Evolutionary conservation across 192 early-diverging fungal species (phyloP).

Genomic region (Coemansia sp.): DNA sequence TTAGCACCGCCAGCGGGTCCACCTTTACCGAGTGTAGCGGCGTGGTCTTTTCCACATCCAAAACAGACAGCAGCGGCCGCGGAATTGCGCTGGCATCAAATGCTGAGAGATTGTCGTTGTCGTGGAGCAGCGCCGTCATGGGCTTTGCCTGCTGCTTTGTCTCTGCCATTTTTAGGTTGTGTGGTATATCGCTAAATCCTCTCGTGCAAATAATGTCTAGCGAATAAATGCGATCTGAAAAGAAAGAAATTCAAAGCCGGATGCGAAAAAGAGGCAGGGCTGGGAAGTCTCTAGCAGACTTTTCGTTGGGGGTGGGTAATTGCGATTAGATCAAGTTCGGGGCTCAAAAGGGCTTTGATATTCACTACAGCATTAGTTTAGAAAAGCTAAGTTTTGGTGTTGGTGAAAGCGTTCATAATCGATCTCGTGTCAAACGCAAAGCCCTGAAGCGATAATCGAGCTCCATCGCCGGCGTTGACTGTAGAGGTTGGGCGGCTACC

Average conservation of each 20-base stretch:
- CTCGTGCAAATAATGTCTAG: background rate
- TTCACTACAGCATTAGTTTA: background rate
- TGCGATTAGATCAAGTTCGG: background rate
- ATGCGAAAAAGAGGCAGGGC: background rate
- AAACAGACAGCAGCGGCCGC: conserved; percentile 34
- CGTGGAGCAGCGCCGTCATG: conserved; percentile 50
- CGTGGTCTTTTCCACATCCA: conserved; percentile 62
- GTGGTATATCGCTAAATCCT: background rate
- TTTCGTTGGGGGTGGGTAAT: background rate
- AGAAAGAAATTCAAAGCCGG: background rate
- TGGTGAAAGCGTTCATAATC: conserved; percentile 39
- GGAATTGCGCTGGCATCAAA: conserved; percentile 42
- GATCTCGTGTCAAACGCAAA: conserved; percentile 36
- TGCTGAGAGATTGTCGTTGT: conserved; percentile 22
- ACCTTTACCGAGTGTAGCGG: conserved; percentile 66
- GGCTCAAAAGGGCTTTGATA: background rate
- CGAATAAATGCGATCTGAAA: background rate
- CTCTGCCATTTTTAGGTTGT: conserved; percentile 11
- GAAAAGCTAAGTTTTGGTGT: background rate
- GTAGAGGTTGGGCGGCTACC: background rate
- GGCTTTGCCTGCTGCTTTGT: conserved; percentile 46
- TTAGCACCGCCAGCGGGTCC: conserved; percentile 82
- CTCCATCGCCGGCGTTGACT: background rate
- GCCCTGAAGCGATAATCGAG: conserved; percentile 2
- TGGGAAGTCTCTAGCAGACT: background rate